Base-by-base conservation (phyloP, 768 basidiomycete species). In the Dioszegia crocea region DNA sequence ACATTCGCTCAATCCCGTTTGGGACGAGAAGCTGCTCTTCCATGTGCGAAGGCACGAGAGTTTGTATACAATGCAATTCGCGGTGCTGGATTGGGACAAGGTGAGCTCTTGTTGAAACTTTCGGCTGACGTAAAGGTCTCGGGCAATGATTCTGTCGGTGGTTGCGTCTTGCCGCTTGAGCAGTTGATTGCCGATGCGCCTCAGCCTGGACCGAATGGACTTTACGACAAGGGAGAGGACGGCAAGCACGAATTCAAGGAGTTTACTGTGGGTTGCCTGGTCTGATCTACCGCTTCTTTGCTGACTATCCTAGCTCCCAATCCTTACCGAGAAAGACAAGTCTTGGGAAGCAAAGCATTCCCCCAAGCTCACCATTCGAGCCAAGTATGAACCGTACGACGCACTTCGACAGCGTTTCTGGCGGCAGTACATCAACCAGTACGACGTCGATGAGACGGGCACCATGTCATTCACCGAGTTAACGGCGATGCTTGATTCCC, bases 31-130 rank as follows among this genome's bases (percentile, higher is more conserved):
- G 75, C 80, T 98, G 2, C 82, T 96, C 11, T 98, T 97, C 81
- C 93, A 96, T 73, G 93, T 98, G 14, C 84, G 91, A 26, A 81
- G 86, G 11, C 91, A 90, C 71, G 93, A 97, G 75, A 84, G 84
- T 9, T 71, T 82, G 10, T 96, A 85, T 80, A 83, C 85, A 54
- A 80, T 91, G 8, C 84, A 89, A 64, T 84, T 96, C 50, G 83
- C 85, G 0, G 84, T 99, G 2, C 85, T 92, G 49, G 94, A 99
- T 74, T 99, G 94, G 94, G 94, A 98, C 78, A 97, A 97, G 77
- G 82, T 70, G 57, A 59, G 71, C 47, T 61, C 17, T 19, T 54
- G 23, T 4, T 38, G 27, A 17, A 27, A 31, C 3, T 1, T 3
- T 41, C 31, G 17, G 31, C 54, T 44, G 41, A 56, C 26, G 4